Conservation (phyloP, 345 rosid species). For the Passiflora organensis region DNA sequence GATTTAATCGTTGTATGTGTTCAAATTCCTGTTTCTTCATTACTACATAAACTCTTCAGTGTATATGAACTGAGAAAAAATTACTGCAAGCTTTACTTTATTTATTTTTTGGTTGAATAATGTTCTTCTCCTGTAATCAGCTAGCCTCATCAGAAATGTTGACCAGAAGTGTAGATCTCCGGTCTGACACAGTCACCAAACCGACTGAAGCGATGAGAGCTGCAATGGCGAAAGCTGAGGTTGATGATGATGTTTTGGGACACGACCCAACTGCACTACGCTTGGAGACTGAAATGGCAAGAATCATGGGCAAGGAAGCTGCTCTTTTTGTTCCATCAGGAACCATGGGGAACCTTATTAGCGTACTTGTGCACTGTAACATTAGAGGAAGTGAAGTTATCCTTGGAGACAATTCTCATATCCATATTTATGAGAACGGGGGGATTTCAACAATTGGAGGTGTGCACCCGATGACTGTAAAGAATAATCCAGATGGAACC, state of each 20-base stretch:
- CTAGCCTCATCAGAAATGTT: constrained; percentile 42
- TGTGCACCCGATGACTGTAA: constrained; percentile 76
- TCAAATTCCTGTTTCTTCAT: no score
- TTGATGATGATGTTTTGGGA: constrained; percentile 79
- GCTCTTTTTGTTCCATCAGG: constrained; percentile 91
- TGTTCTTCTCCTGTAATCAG: not conserved
- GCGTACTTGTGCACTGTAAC: constrained; percentile 87
- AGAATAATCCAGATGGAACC: constrained; percentile 76
- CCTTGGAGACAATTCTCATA: constrained; percentile 79
- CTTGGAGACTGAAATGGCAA: constrained; percentile 68
- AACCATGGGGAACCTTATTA: constrained; percentile 89
- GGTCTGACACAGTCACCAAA: constrained; percentile 86
- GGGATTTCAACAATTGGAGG: constrained; percentile 86
- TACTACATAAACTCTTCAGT: no score
- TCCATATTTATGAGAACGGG: constrained; percentile 79
- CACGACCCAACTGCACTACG: constrained; percentile 60
- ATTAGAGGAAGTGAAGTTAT: constrained; percentile 90
- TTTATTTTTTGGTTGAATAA: no score
- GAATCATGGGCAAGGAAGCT: constrained; percentile 75
- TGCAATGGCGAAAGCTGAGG: constrained; percentile 87
- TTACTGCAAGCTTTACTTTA: no score
- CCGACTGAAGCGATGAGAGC: constrained; percentile 87
- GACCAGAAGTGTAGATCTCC: constrained; percentile 71
- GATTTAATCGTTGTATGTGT: no score
- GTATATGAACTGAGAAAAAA: no score